These are phyloP conservation scores for Amoebophrya sp. DNA, from an alignment of 169 alveolate species.

Conservation along the genomic window DNA sequence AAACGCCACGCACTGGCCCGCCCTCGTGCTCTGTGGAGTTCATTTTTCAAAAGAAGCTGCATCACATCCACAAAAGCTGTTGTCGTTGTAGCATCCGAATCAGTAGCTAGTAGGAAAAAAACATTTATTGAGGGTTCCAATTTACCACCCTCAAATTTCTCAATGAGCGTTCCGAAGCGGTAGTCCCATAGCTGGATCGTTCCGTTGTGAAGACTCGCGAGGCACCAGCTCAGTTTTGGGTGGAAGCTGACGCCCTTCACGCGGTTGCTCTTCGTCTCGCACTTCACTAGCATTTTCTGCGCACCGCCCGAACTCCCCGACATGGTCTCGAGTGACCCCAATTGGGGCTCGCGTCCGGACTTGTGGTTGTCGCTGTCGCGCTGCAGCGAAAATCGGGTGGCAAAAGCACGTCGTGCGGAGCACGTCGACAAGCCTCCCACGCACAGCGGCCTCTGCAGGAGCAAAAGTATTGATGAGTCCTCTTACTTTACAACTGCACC, in stretches of 20 bases:
- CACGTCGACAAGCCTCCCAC: too few species aligned
- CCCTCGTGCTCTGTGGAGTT: slow-evolving; percentile 62
- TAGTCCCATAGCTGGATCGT: slow-evolving; percentile 85
- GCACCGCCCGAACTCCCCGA: slow-evolving; percentile 8
- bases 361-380: too few species aligned
- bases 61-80: slow-evolving; percentile 7
- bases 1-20: slow-evolving; percentile 89
- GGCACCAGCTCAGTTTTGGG: slow-evolving; percentile 85
- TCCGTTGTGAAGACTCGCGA: slow-evolving; percentile 85
- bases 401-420: too few species aligned
- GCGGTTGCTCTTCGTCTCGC: slow-evolving; percentile 83
- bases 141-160: slow-evolving; percentile 38
- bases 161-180: slow-evolving; percentile 48
- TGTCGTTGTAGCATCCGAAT: not conserved
- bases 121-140: not conserved
- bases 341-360: too few species aligned
- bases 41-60: not conserved
- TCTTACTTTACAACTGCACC: too few species aligned
- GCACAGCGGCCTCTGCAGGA: too few species aligned
- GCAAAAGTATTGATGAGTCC: too few species aligned
- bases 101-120: not conserved
- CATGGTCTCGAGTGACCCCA: too few species aligned
- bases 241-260: slow-evolving; percentile 90
- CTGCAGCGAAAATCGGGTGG: too few species aligned
- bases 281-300: slow-evolving; percentile 65